A percentile compares a stretch with the other conserved stretches of the same genome.
These are phyloP conservation scores for Silene coronaria DNA, from an alignment of 179 eudicot genomes.

Conservation along the genomic window DNA sequence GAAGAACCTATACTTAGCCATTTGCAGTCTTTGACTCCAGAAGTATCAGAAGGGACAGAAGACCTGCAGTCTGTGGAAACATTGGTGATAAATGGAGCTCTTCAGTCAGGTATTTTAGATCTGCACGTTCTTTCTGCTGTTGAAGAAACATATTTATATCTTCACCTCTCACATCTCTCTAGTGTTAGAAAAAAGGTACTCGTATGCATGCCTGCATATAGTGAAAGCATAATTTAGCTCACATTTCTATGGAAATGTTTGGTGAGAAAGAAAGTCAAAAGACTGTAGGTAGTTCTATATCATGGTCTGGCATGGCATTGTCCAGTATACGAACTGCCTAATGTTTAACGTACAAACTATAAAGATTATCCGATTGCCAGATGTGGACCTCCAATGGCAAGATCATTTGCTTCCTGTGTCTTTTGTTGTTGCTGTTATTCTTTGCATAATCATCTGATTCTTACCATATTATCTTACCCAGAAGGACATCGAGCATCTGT, in stretches of 20 bases:
- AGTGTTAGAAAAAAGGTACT: background rate
- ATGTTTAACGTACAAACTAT: background rate
- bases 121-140: slow-evolving; percentile 1
- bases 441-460: background rate
- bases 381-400: background rate
- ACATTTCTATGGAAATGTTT: background rate
- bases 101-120: slow-evolving; percentile 49
- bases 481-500: slow-evolving; percentile 56
- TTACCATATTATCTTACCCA: slow-evolving; percentile 18
- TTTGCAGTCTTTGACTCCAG: slow-evolving; percentile 69
- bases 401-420: background rate
- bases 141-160: background rate
- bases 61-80: slow-evolving; percentile 67
- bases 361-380: background rate
- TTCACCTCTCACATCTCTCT: background rate
- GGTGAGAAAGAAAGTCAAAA: background rate
- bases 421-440: too few relatives aligned
- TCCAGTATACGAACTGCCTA: background rate
- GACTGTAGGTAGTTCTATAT: background rate
- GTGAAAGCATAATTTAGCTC: background rate
- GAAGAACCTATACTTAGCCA: slow-evolving; percentile 45
- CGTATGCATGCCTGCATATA: background rate
- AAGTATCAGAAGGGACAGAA: slow-evolving; percentile 53
- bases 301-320: background rate
- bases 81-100: slow-evolving; percentile 66